Base-by-base conservation (phyloP, 2,329 filamentous ascomycete genomes). In the Talaromyces sp. region DNA sequence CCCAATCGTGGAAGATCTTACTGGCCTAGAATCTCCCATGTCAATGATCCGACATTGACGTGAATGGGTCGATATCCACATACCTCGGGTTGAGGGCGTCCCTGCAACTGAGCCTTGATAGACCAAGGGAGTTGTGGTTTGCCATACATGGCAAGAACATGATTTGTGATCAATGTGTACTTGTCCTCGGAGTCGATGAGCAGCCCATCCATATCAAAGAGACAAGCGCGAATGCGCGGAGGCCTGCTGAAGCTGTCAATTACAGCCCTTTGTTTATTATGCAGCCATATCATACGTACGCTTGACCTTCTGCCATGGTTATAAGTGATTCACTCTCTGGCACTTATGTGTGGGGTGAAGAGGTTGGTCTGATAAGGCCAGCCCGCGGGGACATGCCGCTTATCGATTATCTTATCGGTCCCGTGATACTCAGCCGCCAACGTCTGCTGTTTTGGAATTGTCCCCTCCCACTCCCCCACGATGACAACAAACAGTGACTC, bases 121-220 rank as follows among this genome's bases (percentile, higher is more conserved):
- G 84, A 86, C 94, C 94, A 97, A 1, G 94, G 93, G n/a, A 97
- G 79, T 13, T 77, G 71, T 1, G 90, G 88, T 45, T 85, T 85
- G 65, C 81, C 83, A 73, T 94, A 90, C 68, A 88, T 86, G 51
- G 81, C 79, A 35, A 99, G 86, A 33, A 97, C 83, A 20, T 85
- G 79, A 75, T 99, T 97, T 56, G 91, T 88, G 74, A 89, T 88
- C 22, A 83, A 70, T 0, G 91, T 94, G 79, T 97, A 97, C 53
- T 85, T 78, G 68, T 97, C 94, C 78, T 97, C 94, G 30, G 90
- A 91, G 75, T 97, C 87, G 69, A 99, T 89, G 17, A 99, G 84
- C 32, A 99, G 87, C 55, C 94, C 94, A 74, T 99, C 94, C 92
- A 97, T 97, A 79, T 99, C 94, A 73, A 99, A 97, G 60, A 99